phyloP scores from a whole-genome alignment of 2,329 filamentous ascomycete species.

The Colletotrichum sp. region DNA sequence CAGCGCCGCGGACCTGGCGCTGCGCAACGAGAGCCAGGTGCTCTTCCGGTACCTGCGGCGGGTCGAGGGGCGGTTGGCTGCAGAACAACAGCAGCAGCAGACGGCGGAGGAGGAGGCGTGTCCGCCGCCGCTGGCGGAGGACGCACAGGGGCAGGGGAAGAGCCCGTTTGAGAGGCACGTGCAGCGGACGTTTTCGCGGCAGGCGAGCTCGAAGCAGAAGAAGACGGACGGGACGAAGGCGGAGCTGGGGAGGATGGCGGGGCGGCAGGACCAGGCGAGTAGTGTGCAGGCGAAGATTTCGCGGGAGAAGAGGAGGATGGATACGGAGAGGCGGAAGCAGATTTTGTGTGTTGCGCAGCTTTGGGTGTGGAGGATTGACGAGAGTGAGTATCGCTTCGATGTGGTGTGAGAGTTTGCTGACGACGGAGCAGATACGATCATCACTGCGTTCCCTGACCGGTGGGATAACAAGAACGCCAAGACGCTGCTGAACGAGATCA shows the following conservation, averaged over 20 bases:
- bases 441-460: conserved; percentile 21
- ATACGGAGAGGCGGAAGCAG: conserved; percentile 33
- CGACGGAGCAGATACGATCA: conserved; percentile 10
- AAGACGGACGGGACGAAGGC: conserved; percentile 24
- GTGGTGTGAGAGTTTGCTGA: no score
- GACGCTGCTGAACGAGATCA: conserved; percentile 21
- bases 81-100: background rate
- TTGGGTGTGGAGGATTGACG: conserved; percentile 24
- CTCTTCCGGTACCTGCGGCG: conserved; percentile 16
- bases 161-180: conserved; percentile 11
- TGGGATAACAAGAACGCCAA: conserved; percentile 26
- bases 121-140: background rate
- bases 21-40: conserved; percentile 19
- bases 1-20: conserved; percentile 5
- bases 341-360: conserved; percentile 28
- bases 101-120: background rate
- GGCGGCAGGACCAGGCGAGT: conserved; percentile 20
- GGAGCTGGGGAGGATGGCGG: conserved; percentile 22
- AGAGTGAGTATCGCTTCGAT: no score
- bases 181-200: conserved; percentile 3
- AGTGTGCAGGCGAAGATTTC: conserved; percentile 20
- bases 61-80: background rate
- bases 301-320: conserved; percentile 17
- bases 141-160: background rate
- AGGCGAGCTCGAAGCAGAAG: conserved; percentile 24